phyloP scores from a whole-genome alignment of 257 asterid genomes.

The Solanum appendiculatum region DNA sequence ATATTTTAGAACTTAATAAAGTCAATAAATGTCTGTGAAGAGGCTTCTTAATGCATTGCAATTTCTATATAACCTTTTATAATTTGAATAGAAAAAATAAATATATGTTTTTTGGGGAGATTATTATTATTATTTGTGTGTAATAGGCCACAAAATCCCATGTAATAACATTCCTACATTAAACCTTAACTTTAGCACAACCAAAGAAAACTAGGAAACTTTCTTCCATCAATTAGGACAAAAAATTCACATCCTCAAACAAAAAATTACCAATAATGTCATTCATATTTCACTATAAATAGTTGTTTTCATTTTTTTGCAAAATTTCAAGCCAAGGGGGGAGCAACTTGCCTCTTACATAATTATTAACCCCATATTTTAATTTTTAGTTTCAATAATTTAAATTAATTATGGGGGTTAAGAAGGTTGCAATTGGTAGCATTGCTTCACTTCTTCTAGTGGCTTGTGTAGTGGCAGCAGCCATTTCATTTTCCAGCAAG shows the following conservation, averaged over 20 bases:
- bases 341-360: neutral
- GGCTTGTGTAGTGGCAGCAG: slow-evolving; percentile 17
- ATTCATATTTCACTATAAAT: neutral
- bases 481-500: neutral
- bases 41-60: neutral
- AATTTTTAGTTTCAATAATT: neutral
- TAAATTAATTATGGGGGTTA: neutral
- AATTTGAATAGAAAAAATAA: no score
- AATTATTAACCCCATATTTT: neutral
- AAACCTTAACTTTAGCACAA: neutral
- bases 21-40: neutral
- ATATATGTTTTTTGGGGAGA: no score
- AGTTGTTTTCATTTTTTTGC: neutral
- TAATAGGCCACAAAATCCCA: no score
- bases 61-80: neutral
- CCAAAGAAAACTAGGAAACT: neutral
- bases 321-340: neutral
- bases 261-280: neutral
- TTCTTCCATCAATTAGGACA: neutral
- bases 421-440: slow-evolving; percentile 5
- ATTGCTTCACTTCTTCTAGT: slow-evolving; percentile 22
- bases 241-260: neutral
- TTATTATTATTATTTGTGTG: no score
- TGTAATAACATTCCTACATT: neutral
- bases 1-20: neutral